phyloP scores from a whole-genome alignment of 2,329 filamentous ascomycete genomes.

The Xylariaceae sp. region DNA sequence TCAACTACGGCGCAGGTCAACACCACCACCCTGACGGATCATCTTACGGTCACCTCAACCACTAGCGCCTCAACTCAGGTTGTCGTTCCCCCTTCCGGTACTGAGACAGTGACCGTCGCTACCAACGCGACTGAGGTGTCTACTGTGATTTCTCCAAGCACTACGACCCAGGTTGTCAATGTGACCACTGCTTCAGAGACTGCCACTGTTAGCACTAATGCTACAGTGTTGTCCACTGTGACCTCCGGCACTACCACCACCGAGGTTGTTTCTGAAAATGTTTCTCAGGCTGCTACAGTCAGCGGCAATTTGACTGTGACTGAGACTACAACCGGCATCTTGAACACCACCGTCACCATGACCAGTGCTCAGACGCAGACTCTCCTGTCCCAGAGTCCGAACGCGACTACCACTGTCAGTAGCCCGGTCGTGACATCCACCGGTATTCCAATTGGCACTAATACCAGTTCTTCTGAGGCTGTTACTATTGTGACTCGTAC shows the following conservation, averaged over 20 bases:
- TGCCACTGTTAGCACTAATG: not conserved
- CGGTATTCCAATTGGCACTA: conserved; percentile 1
- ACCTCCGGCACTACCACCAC: not conserved
- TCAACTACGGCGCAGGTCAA: conserved; percentile 35
- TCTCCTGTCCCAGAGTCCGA: not conserved
- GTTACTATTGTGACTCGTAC: not conserved
- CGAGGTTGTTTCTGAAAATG: not conserved
- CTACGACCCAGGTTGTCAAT: not conserved
- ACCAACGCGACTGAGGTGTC: conserved; percentile 1
- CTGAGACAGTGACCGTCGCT: conserved; percentile 2
- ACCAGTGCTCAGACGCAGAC: not conserved
- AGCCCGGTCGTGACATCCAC: not conserved
- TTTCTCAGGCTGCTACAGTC: not conserved
- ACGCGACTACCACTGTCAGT: not conserved
- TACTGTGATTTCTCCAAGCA: not conserved
- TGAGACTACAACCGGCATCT: not conserved
- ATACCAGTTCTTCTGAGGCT: not conserved
- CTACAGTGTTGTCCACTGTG: conserved; percentile 1
- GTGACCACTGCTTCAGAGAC: not conserved
- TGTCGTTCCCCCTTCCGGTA: conserved; percentile 17
- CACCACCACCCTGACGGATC: conserved; percentile 1
- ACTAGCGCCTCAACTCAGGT: conserved; percentile 17
- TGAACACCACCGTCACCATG: conserved; percentile 1
- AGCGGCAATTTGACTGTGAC: conserved; percentile 5
- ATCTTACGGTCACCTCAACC: conserved; percentile 37